Conservation (phyloP, 805 yeast genomes). For the Jamesozyma lodderae region DNA sequence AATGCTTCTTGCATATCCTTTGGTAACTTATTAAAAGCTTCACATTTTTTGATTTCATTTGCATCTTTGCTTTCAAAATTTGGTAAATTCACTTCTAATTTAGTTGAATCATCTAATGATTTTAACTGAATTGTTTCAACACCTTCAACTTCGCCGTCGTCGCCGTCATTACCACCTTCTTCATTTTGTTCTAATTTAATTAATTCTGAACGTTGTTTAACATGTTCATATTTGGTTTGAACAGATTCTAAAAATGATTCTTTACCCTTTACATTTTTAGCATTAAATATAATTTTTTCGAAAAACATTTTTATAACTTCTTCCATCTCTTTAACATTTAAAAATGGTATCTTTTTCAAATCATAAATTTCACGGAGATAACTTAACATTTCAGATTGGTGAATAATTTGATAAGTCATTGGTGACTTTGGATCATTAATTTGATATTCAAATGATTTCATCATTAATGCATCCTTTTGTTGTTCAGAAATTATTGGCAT, state of each 20-base stretch:
- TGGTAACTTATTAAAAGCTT: constrained; percentile 51
- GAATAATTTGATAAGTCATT: constrained; percentile 57
- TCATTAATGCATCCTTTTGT: constrained; percentile 85
- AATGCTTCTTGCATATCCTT: constrained; percentile 64
- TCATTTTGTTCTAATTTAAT: constrained; percentile 43
- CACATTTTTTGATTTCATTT: constrained; percentile 37
- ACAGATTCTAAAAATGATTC: constrained; percentile 68
- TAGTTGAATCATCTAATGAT: constrained; percentile 75
- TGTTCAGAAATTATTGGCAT: constrained; percentile 65
- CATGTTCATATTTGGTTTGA: constrained; percentile 63
- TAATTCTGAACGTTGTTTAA: constrained; percentile 60
- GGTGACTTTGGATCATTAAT: constrained; percentile 37
- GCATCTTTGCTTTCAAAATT: constrained; percentile 41
- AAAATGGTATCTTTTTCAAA: constrained; percentile 29
- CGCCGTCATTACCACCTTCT: constrained; percentile 36
- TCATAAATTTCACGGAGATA: constrained; percentile 43
- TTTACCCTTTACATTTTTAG: constrained; percentile 46
- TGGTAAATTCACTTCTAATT: constrained; percentile 65
- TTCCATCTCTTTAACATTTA: constrained; percentile 28
- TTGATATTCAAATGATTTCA: constrained; percentile 85
- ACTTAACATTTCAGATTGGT: constrained; percentile 71
- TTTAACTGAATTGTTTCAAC: constrained; percentile 81
- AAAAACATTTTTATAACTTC: constrained; percentile 59
- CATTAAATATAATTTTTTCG: constrained; percentile 40
- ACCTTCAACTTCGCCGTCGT: constrained; percentile 34